A percentile compares a stretch with the other conserved stretches of the same genome.
Conservation (phyloP, 495 filamentous ascomycete species). For the Schizothecium vesticola region DNA sequence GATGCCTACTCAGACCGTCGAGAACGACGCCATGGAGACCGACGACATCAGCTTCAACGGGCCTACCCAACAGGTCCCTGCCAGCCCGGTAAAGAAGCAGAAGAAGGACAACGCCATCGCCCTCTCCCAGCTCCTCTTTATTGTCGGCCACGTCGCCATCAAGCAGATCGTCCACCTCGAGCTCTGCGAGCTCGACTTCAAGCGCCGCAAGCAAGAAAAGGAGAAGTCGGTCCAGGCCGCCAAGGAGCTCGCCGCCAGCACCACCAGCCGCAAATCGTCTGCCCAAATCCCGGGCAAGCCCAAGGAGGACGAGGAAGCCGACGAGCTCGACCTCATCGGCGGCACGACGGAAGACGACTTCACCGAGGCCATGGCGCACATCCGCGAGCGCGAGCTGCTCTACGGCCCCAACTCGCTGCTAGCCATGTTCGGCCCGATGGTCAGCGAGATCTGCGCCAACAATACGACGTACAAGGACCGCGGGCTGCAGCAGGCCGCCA, state of each 20-base stretch:
- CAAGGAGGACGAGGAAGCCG: slow-evolving; percentile 59
- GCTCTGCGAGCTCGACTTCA: slow-evolving; percentile 94
- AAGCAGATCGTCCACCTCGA: slow-evolving; percentile 99
- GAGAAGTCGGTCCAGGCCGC: slow-evolving; percentile 62
- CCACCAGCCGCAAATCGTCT: slow-evolving; percentile 28
- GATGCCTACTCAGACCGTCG: slow-evolving; percentile 20
- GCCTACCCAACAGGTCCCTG: slow-evolving; percentile 28
- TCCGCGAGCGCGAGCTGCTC: slow-evolving; percentile 88
- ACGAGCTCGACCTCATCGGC: slow-evolving; percentile 93
- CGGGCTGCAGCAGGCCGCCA: slow-evolving; percentile 84
- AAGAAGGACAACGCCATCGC: slow-evolving; percentile 62
- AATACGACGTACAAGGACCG: slow-evolving; percentile 85
- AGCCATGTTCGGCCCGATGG: slow-evolving; percentile 82
- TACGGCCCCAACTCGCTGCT: slow-evolving; percentile 83
- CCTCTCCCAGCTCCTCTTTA: slow-evolving; percentile 87
- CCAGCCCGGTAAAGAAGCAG: slow-evolving; percentile 35
- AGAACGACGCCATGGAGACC: slow-evolving; percentile 28
- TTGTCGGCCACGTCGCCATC: slow-evolving; percentile 93
- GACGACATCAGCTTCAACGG: slow-evolving; percentile 26
- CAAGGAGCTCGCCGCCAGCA: slow-evolving; percentile 33
- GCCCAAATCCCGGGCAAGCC: slow-evolving; percentile 18
- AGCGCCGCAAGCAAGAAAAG: slow-evolving; percentile 88
- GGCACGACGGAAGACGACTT: slow-evolving; percentile 99
- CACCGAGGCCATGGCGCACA: slow-evolving; percentile 89
- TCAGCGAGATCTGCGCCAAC: slow-evolving; percentile 87